A percentile compares a stretch with the other conserved stretches of the same genome.
phyloP scores from a whole-genome alignment of 441 rosid species.

The Populus hybrid region DNA sequence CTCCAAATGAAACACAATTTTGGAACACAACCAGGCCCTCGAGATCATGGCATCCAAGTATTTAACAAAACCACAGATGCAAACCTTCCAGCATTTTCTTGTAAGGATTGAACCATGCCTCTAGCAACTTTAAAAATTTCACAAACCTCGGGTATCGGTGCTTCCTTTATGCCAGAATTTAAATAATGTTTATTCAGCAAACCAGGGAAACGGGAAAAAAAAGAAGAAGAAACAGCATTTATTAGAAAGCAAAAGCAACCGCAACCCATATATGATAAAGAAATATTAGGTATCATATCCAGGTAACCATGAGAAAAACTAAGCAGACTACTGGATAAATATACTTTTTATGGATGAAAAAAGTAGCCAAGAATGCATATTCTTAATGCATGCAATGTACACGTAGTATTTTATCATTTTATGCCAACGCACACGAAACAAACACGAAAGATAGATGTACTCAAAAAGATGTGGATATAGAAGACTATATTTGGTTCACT shows the following conservation, averaged over 20 bases:
- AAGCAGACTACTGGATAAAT: neutral
- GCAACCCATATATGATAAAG: neutral
- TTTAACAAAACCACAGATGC: slow-evolving; percentile 98
- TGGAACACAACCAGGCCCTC: slow-evolving; percentile 93
- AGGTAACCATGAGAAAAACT: neutral
- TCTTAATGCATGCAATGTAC: neutral
- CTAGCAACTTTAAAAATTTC: slow-evolving; percentile 93
- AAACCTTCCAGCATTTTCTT: slow-evolving; percentile 99
- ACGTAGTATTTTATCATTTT: neutral
- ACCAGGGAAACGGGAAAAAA: slow-evolving; percentile 8
- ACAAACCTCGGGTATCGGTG: slow-evolving; percentile 91
- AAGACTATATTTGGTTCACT: neutral
- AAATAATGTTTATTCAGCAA: slow-evolving; percentile 23
- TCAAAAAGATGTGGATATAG: neutral
- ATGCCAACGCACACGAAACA: neutral
- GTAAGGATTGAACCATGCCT: slow-evolving; percentile 98
- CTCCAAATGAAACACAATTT: slow-evolving; percentile 98
- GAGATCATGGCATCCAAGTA: slow-evolving; percentile 98
- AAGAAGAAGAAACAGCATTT: neutral
- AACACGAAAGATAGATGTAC: neutral
- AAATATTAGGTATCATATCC: neutral
- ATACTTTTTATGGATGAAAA: neutral
- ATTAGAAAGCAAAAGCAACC: neutral
- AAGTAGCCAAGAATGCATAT: neutral
- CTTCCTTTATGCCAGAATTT: slow-evolving; percentile 65